Evolutionary conservation across 257 asterid genomes (phyloP), one percentile per base, ranked within the genome.

Genomic region (Primulina eburnea): DNA sequence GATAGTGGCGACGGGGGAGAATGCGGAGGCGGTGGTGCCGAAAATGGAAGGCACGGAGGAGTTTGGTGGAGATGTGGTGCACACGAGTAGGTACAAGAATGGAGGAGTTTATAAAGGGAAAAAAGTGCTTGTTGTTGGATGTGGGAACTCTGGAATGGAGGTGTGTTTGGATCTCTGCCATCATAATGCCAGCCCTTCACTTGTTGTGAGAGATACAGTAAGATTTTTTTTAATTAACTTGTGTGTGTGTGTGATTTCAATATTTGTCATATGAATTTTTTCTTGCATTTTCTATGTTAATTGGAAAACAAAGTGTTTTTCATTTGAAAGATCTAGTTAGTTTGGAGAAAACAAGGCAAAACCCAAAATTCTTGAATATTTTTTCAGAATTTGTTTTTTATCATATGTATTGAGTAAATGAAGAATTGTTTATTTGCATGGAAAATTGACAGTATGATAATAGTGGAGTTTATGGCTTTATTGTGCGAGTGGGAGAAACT

Each of bases 121-220:
- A 77, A 84, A 64, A 14, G 97, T 92, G 2, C 62, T 92, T 57
- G 97, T 92, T 0, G 96, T 92, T 8, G 98, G 98, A 0, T 89
- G 98, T 62, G 98, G 98, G 20, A 92, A 92, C 68, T 92, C 98
- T 2, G 98, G 98, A 7, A 92, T 92, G 98, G 98, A 92, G 77
- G 96, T 92, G 0, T 88, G 95, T 33, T 85, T 92, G 90, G 98
- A 92, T 80, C 92, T 92, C 11, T 92, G 97, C 75, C 75, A 83
- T 66, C 80, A 85, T 70, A 66, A 81, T 75, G 95, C 98, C 0
- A 47, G 1, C 1, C 98, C 96, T 56, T 82, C 89, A 0, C 88
- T 92, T 8, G 90, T 87, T 11, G 96, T 88, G 2, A 80, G 98
- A 76, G 89, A 88, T 76, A 71, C 92, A 11, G 98, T 92, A 72